Evolutionary conservation across 108 stramenopile genomes (phyloP).

Genomic region (Mediolabrus comicus): DNA sequence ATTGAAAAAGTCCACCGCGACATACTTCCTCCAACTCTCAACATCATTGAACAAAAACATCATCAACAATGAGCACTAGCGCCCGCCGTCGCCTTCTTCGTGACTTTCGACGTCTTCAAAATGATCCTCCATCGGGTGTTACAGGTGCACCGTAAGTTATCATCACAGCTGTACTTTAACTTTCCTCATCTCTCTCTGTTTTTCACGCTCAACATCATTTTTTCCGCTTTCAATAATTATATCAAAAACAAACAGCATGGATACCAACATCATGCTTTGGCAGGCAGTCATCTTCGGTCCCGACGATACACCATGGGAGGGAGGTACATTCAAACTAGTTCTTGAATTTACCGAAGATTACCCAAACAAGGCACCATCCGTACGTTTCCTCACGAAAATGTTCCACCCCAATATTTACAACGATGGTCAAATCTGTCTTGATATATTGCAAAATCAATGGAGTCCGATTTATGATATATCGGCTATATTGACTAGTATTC

Average conservation of each 20-base stretch:
- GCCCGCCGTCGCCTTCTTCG: slow-evolving; percentile 95
- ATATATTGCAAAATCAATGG: slow-evolving; percentile 99
- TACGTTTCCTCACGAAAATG: slow-evolving; percentile 98
- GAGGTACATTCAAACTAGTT: slow-evolving; percentile 93
- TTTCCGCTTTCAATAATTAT: too few species aligned
- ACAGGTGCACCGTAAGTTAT: slow-evolving; percentile 86
- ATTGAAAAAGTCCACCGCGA: background rate
- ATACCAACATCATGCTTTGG: slow-evolving; percentile 97
- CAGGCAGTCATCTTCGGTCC: slow-evolving; percentile 99
- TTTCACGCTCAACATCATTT: background rate
- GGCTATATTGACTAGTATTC: slow-evolving; percentile 98
- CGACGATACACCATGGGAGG: slow-evolving; percentile 99
- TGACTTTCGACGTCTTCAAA: slow-evolving; percentile 93
- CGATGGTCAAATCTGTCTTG: slow-evolving; percentile 97
- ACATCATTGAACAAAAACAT: background rate
- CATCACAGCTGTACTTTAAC: background rate
- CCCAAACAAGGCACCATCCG: slow-evolving; percentile 98
- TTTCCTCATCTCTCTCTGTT: background rate
- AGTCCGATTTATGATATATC: slow-evolving; percentile 99
- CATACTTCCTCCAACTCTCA: too few species aligned
- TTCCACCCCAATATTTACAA: slow-evolving; percentile 99
- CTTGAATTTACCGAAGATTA: slow-evolving; percentile 99
- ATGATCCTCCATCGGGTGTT: slow-evolving; percentile 97
- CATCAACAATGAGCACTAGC: slow-evolving; percentile 88
- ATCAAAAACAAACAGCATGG: slow-evolving; percentile 50